Percentiles rank a stretch among this genome's conserved stretches.
Evolutionary conservation across 2,329 filamentous ascomycete species (phyloP).

Genomic region (Celoporthe dispersa): DNA sequence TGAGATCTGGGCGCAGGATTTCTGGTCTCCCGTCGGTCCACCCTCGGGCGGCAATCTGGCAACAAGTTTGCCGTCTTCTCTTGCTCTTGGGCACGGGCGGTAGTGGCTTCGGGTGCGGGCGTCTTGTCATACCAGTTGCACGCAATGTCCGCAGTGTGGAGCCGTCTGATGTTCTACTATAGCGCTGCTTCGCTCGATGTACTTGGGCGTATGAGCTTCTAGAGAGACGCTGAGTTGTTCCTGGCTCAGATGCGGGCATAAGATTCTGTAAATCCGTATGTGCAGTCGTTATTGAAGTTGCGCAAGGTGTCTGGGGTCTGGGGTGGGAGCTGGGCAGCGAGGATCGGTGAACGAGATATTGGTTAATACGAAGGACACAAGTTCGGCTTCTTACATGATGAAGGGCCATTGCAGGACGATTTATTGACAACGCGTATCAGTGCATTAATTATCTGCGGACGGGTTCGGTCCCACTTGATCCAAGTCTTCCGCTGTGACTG

Average conservation of each 20-base stretch:
- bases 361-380: neutral
- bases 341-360: neutral
- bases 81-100: neutral
- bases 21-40: neutral
- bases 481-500: neutral
- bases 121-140: neutral
- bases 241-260: neutral
- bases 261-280: neutral
- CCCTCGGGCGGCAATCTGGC: neutral
- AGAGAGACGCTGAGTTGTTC: neutral
- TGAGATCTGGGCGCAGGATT: neutral
- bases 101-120: conserved; percentile 3
- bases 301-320: neutral
- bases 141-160: neutral
- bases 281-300: neutral
- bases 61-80: neutral
- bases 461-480: neutral
- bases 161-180: neutral
- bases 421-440: neutral
- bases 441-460: neutral
- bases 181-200: neutral
- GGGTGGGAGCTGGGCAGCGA: neutral
- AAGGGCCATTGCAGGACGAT: neutral
- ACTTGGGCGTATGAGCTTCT: neutral
- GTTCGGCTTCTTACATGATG: neutral